Base-by-base conservation (phyloP, 805 yeast genomes). In the Hanseniaspora clermontiae region DNA sequence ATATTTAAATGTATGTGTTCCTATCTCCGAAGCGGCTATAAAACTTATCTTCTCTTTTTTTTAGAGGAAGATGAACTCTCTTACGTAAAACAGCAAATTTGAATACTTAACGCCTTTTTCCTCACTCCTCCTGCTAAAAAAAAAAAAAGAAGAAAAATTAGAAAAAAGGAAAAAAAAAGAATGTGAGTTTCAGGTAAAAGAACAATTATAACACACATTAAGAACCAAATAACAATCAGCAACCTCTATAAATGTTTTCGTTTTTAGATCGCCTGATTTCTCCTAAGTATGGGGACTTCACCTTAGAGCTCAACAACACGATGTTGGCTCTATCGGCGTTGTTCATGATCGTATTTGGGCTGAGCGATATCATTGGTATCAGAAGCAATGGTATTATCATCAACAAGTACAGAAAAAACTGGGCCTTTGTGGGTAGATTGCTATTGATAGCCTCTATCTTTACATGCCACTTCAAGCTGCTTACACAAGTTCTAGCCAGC, bases 261-360 rank as follows among this genome's bases (percentile, higher is more conserved):
- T 10, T 46, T 39, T 39, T 53, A 17, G 36, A 46, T 36, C 34
- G 29, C 15, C 19, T 53, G 27, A 61, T 75, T 5, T 72, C 77
- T 0, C 63, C 55, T 19, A 51, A 51, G n/a, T 73, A 77, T 64
- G 76, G 76, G 40, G 87, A 82, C 61, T 72, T 82, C 52, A 76
- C 85, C 1, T 79, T 79, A 7, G 81, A 86, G 60, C 78, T 82
- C 62, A 70, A 79, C 61, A 84, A 84, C 31, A 68, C 71, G 0
- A 60, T 81, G 5, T 71, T 76, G 54, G 71, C 77, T 19, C 52
- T 66, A 1, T 60, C 75, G 0, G 77, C 78, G 14, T 37, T 73
- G 15, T 65, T 72, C 27, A 72, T 79, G 72, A 59, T 80, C 2
- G 19, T 72, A 0, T 62, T 71, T 37, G 83, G 83, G 5, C 42